phyloP scores from a whole-genome alignment of 768 basidiomycete species.

The Dioszegia hungarica region DNA sequence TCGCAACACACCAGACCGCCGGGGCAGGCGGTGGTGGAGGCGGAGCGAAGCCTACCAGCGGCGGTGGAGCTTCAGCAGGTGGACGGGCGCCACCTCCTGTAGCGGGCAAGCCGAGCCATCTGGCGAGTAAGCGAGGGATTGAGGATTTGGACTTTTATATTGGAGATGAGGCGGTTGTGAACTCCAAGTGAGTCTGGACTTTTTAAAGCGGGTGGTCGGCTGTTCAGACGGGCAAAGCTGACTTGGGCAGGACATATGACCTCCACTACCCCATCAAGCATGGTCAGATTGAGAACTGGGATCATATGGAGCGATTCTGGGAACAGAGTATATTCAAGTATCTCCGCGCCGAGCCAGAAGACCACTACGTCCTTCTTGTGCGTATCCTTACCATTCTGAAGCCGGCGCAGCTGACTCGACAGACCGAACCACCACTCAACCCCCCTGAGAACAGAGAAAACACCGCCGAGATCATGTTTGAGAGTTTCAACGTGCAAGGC shows the following conservation, averaged over 20 bases:
- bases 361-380: slow-evolving; percentile 95
- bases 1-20: slow-evolving; percentile 74
- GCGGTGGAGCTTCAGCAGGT: slow-evolving; percentile 50
- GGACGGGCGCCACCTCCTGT: slow-evolving; percentile 55
- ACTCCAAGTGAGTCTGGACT: slow-evolving; percentile 65
- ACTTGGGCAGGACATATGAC: slow-evolving; percentile 65
- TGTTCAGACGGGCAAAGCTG: too few relatives aligned
- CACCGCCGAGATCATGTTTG: slow-evolving; percentile 99
- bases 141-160: slow-evolving; percentile 99
- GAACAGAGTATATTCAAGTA: slow-evolving; percentile 99
- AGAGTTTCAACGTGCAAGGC: slow-evolving; percentile 98
- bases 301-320: slow-evolving; percentile 97
- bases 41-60: not conserved
- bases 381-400: slow-evolving; percentile 42
- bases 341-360: slow-evolving; percentile 94
- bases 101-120: slow-evolving; percentile 78
- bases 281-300: slow-evolving; percentile 86
- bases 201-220: not conserved
- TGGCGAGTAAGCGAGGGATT: slow-evolving; percentile 92
- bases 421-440: slow-evolving; percentile 99
- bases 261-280: slow-evolving; percentile 95
- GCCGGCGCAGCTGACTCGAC: slow-evolving; percentile 4
- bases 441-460: slow-evolving; percentile 98
- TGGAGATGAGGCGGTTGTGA: slow-evolving; percentile 94
- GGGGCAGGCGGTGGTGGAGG: slow-evolving; percentile 48